These are phyloP conservation scores for Fraxinus ornus DNA, from an alignment of 305 asterid genomes.

Conservation along the genomic window DNA sequence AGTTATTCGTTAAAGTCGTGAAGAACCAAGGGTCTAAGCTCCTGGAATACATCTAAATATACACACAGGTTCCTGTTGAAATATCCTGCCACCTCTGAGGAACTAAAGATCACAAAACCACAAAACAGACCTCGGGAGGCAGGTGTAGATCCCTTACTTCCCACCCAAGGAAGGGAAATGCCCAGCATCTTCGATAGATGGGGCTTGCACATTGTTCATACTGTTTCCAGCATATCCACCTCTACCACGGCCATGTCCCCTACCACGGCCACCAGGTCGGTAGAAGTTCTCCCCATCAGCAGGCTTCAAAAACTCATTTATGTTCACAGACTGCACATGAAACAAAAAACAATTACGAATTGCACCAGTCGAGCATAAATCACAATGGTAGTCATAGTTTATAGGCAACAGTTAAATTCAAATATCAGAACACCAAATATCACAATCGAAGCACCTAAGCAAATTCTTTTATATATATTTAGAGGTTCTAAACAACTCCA, in stretches of 20 bases:
- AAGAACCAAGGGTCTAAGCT: conserved; percentile 27
- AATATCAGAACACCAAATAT: background rate
- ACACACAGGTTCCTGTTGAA: conserved; percentile 23
- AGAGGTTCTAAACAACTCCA: background rate
- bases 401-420: background rate
- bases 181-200: conserved; percentile 45
- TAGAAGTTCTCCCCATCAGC: conserved; percentile 56
- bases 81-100: conserved; percentile 18
- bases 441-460: background rate
- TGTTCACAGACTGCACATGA: conserved; percentile 51
- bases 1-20: conserved; percentile 34
- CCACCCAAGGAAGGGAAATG: conserved; percentile 65
- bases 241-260: conserved; percentile 59
- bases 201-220: conserved; percentile 37
- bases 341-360: background rate
- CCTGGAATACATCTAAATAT: conserved; percentile 49
- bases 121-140: conserved; percentile 7
- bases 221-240: conserved; percentile 43
- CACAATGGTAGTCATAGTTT: background rate
- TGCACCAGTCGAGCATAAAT: background rate
- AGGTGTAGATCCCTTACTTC: conserved; percentile 32
- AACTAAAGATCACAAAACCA: background rate
- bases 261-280: conserved; percentile 58
- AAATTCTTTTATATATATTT: background rate
- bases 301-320: conserved; percentile 67